Percentiles rank a stretch among this genome's conserved stretches.
Conservation (phyloP, 768 basidiomycete genomes). For the Naganishia randhawae region DNA sequence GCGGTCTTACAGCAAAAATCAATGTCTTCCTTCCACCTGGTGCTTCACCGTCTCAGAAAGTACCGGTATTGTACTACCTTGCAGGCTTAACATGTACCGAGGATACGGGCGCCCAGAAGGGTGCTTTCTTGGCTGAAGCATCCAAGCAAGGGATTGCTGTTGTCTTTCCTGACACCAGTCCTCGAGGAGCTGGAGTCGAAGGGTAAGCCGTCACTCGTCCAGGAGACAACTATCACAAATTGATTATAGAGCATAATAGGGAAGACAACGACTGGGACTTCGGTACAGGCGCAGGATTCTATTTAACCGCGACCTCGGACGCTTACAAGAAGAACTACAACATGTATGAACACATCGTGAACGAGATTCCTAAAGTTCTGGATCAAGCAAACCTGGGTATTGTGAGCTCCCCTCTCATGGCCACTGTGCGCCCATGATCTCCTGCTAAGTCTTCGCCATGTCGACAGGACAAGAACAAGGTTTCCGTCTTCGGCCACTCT, state of each 20-base stretch:
- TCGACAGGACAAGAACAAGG: conserved; percentile 51
- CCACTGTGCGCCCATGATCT: not conserved
- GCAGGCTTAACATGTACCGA: conserved; percentile 70
- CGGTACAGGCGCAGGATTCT: conserved; percentile 93
- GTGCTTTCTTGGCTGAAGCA: conserved; percentile 82
- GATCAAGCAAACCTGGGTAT: conserved; percentile 70
- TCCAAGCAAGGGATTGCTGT: conserved; percentile 80
- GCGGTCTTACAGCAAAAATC: conserved; percentile 61
- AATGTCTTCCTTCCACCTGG: conserved; percentile 81
- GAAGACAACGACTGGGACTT: conserved; percentile 72
- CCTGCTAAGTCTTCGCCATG: not conserved
- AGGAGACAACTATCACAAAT: no score
- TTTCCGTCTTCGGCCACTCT: conserved; percentile 91
- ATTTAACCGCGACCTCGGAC: conserved; percentile 77
- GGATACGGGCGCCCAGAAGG: conserved; percentile 93
- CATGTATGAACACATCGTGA: conserved; percentile 79
- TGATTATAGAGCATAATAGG: not conserved
- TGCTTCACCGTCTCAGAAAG: conserved; percentile 57
- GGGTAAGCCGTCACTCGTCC: conserved; percentile 61
- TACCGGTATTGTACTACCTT: conserved; percentile 68
- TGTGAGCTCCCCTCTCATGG: conserved; percentile 55
- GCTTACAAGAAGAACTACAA: conserved; percentile 60
- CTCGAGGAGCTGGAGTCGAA: conserved; percentile 79
- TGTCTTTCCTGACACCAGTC: conserved; percentile 92
- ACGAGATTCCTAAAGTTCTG: conserved; percentile 78